Percentiles rank a stretch among this genome's conserved stretches.
Conservation (phyloP, 371 early-diverging fungal species). For the Syncephalastrum sp. region DNA sequence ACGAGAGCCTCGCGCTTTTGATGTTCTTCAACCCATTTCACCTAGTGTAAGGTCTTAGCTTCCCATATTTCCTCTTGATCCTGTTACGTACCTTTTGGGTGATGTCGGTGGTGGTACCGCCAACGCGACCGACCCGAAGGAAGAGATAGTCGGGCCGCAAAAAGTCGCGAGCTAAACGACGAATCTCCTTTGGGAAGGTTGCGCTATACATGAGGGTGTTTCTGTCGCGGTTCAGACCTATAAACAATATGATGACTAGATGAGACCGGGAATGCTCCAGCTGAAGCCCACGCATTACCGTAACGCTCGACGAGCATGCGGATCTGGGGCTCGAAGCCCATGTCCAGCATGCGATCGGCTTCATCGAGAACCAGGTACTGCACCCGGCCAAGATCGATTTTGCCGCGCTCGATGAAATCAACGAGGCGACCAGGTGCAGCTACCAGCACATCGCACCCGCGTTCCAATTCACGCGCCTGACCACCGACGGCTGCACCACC, state of each 20-base stretch:
- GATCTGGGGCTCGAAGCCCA: conserved; percentile 96
- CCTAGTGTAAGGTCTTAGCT: conserved; percentile 70
- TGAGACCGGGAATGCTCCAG: not conserved
- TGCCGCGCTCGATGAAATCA: conserved; percentile 81
- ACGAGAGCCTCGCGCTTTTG: conserved; percentile 48
- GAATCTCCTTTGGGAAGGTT: conserved; percentile 96
- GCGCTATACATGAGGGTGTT: conserved; percentile 99
- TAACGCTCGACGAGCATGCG: conserved; percentile 87
- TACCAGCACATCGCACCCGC: conserved; percentile 91
- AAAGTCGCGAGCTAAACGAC: conserved; percentile 88
- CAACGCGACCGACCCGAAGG: conserved; percentile 52
- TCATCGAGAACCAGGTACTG: conserved; percentile 91
- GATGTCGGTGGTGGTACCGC: conserved; percentile 54
- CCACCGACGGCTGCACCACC: conserved; percentile 36
- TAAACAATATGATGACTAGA: not conserved
- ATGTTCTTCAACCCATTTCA: conserved; percentile 71
- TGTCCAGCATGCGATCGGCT: conserved; percentile 95
- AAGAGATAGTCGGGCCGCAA: conserved; percentile 65
- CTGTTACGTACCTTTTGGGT: conserved; percentile 38
- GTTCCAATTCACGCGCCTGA: conserved; percentile 54
- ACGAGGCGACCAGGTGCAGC: conserved; percentile 98
- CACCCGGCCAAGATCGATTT: conserved; percentile 76
- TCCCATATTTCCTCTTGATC: conserved; percentile 44
- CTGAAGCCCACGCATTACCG: conserved; percentile 11
- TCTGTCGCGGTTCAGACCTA: conserved; percentile 64